Evolutionary conservation across 768 basidiomycete genomes (phyloP).

Genomic region (Hypholoma sublateritium): DNA sequence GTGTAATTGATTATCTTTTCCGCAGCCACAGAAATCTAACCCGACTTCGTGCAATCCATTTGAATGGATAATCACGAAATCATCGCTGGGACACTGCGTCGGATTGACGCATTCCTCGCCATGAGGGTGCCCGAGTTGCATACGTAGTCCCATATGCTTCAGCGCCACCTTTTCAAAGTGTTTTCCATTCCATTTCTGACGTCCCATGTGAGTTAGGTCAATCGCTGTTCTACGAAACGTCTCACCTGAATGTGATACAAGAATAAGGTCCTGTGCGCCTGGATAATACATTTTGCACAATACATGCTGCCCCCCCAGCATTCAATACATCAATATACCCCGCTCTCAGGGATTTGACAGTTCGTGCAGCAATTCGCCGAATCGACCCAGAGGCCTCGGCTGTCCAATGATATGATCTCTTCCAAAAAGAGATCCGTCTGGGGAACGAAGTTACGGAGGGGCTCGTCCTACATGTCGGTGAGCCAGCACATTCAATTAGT

Average conservation of each 20-base stretch:
- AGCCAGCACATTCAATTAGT: neutral
- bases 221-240: no score
- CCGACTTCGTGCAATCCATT: constrained; percentile 30
- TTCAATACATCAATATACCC: neutral
- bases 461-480: no score
- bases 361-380: neutral
- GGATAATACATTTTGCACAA: neutral
- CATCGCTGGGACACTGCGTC: neutral
- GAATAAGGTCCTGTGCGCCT: neutral
- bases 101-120: constrained; percentile 16
- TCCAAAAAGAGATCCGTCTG: neutral
- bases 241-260: neutral
- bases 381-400: neutral
- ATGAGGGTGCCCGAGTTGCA: constrained; percentile 27
- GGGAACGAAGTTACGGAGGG: neutral
- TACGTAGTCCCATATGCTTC: constrained; percentile 25
- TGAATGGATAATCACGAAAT: constrained; percentile 29
- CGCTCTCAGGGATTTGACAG: neutral
- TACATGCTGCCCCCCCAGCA: neutral
- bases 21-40: constrained; percentile 33
- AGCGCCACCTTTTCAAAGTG: constrained; percentile 13
- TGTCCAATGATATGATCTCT: neutral
- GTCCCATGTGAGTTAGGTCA: neutral
- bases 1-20: neutral
- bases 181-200: constrained; percentile 18